These are phyloP conservation scores for Microbotryum intermedium DNA, from an alignment of 1,284 basidiomycete species.

Conservation along the genomic window DNA sequence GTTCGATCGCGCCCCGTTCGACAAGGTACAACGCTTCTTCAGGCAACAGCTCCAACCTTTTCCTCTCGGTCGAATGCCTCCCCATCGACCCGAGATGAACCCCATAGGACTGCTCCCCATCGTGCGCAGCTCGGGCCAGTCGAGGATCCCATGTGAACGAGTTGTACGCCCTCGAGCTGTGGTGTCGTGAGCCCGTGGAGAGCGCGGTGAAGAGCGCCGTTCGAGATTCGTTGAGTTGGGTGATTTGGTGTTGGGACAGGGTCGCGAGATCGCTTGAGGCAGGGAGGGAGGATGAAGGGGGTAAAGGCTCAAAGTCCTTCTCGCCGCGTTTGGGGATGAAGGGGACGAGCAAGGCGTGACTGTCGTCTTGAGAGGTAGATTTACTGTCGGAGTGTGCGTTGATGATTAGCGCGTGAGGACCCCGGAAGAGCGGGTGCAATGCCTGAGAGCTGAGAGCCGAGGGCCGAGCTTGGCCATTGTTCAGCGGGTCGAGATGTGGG, in stretches of 20 bases:
- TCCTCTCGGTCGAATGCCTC: conserved; percentile 46
- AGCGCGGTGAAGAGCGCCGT: conserved; percentile 32
- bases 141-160: conserved; percentile 31
- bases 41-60: conserved; percentile 73
- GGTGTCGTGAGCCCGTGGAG: conserved; percentile 27
- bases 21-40: conserved; percentile 90
- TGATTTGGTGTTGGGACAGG: conserved; percentile 26
- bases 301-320: conserved; percentile 84
- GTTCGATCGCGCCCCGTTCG: conserved; percentile 77
- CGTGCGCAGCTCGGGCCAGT: conserved; percentile 11
- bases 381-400: not conserved
- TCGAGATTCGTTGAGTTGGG: conserved; percentile 29
- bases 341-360: conserved; percentile 36
- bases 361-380: conserved; percentile 25
- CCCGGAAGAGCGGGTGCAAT: not conserved
- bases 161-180: conserved; percentile 29
- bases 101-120: conserved; percentile 52
- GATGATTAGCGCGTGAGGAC: not conserved
- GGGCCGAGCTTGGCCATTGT: not conserved
- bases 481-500: conserved; percentile 27
- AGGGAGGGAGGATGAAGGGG: conserved; percentile 8
- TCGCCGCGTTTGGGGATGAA: conserved; percentile 84
- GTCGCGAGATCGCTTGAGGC: conserved; percentile 18
- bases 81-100: conserved; percentile 71
- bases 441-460: not conserved